Evolutionary conservation across 208 protist genomes (phyloP).

Genomic region (Acanthamoeba royreba): DNA sequence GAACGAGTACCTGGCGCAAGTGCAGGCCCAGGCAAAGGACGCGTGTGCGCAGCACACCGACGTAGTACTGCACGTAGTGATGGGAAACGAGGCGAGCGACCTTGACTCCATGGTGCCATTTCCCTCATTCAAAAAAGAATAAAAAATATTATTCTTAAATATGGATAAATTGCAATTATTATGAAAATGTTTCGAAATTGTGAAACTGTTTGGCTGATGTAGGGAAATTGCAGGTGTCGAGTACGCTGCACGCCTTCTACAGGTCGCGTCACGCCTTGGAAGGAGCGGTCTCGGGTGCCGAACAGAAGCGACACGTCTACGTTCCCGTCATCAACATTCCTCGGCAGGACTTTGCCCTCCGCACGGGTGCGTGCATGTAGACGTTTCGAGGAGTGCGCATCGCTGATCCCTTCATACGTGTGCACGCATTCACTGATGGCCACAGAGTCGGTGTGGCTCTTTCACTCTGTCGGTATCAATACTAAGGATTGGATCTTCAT

Average conservation of each 20-base stretch:
- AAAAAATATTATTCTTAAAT: background rate
- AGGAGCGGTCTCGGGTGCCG: background rate
- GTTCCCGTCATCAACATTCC: slow-evolving; percentile 14
- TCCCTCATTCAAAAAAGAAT: background rate
- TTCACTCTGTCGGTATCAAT: background rate
- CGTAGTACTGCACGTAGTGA: background rate
- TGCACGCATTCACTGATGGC: background rate
- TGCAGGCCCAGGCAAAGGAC: background rate
- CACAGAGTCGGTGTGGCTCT: slow-evolving; percentile 12
- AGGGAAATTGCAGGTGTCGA: background rate
- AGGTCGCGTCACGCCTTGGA: background rate
- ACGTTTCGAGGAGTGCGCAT: background rate
- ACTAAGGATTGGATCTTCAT: background rate
- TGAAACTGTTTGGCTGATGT: background rate
- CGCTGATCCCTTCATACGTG: background rate
- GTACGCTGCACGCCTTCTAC: background rate
- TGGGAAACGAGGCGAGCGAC: background rate
- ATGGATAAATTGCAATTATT: background rate
- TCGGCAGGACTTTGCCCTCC: background rate
- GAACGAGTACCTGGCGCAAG: background rate
- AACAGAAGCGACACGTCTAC: background rate
- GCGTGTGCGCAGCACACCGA: background rate
- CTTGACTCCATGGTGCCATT: background rate
- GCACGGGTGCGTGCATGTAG: background rate
- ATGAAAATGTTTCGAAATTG: background rate